Evolutionary conservation across 2,329 filamentous ascomycete genomes (phyloP).

Genomic region (Talaromyces sp.): DNA sequence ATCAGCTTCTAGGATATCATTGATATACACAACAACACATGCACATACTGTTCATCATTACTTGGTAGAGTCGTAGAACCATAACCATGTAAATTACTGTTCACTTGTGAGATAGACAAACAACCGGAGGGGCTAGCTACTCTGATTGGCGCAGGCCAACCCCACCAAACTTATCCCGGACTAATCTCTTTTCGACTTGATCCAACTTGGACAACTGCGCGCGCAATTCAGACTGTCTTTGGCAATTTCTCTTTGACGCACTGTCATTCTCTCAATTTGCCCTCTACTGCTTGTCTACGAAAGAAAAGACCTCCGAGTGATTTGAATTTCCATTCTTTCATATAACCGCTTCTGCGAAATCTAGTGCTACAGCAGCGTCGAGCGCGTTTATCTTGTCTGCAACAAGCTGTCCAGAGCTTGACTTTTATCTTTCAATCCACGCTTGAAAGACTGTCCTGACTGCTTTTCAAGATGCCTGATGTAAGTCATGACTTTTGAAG

Average conservation of each 20-base stretch:
- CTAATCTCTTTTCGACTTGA: constrained; percentile 9
- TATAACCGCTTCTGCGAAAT: background rate
- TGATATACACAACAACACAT: constrained; percentile 17
- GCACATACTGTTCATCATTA: background rate
- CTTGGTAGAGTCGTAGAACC: background rate
- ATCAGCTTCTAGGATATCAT: constrained; percentile 16
- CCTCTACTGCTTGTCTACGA: background rate
- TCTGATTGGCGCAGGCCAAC: background rate
- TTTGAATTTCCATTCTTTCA: background rate
- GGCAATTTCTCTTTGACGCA: background rate
- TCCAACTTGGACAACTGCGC: constrained; percentile 6
- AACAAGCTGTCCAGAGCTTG: constrained; percentile 2
- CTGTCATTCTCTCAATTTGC: background rate
- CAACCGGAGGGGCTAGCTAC: background rate
- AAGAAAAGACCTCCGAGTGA: background rate
- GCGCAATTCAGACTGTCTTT: background rate
- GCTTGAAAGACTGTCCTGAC: background rate
- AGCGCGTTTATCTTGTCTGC: background rate
- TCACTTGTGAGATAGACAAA: background rate
- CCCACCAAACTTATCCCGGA: background rate
- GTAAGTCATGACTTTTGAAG: constrained; percentile 30
- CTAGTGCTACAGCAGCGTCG: background rate
- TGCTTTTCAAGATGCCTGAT: constrained; percentile 42
- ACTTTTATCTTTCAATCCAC: background rate
- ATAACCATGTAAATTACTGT: too few relatives aligned